Base-by-base conservation (phyloP, 2,329 filamentous ascomycete genomes). In the Colletotrichum tropicale region DNA sequence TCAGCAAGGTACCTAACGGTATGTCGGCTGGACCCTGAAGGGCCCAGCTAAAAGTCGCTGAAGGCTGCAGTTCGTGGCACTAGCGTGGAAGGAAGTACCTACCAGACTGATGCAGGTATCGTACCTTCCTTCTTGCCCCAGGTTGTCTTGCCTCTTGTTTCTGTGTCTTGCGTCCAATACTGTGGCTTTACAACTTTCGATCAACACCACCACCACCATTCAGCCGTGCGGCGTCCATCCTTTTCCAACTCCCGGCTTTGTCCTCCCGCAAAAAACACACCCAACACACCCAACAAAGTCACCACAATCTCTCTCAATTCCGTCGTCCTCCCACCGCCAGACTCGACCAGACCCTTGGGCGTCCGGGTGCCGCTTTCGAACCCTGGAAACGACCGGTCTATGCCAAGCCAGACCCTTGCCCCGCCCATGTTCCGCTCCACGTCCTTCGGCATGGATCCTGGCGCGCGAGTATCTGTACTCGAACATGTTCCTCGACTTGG, bases 391-490 rank as follows among this genome's bases (percentile, higher is more conserved):
- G 69, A 48, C 70, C 34, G 56, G 64, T 26, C 65, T 36, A 52
- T 56, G 73, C 73, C 73, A 69, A 75, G 64, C 55, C 9, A 10
- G 56, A 69, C 73, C 70, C 73, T 24, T 65, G 70, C 65, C 56
- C 70, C 58, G 48, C 64, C 56, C 64, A 56, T 74, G 43, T 56
- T 30, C 60, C 32, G 66, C 52, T 64, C 61, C 13, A 18, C 34
- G 24, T 28, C 38, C 28, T 34, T 55, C 43, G 64, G 26, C 64
- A 55, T 32, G 36, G 36, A 48, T 52, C 43, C 43, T 52, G 38
- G 38, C 38, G 43, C 26, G 56, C 58, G 10, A 28, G 32, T 34
- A 24, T 8, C 5, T 2, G 30, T 34, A 30, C 30, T 32, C 58
- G 58, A 21, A 30, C 18, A 30, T 21, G 58, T 61, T 61, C 58